These are phyloP conservation scores for Nymphaea colorata DNA, from an alignment of 164 flowering plant genomes.

Conservation along the genomic window DNA sequence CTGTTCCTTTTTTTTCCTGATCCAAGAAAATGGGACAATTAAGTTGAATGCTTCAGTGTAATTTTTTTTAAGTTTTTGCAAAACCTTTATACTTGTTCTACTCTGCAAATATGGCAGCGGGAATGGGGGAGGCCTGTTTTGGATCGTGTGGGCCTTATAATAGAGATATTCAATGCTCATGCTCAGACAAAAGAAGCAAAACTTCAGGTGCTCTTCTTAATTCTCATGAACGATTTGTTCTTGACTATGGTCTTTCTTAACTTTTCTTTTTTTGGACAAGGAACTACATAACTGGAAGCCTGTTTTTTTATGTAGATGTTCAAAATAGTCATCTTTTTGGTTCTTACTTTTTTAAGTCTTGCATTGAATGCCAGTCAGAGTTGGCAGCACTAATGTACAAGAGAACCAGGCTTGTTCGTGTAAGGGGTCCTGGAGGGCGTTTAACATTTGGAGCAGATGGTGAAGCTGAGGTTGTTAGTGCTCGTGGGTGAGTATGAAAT, in stretches of 20 bases:
- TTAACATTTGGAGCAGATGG: constrained; percentile 69
- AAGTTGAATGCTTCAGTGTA: no score
- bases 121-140: constrained; percentile 76
- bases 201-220: constrained; percentile 43
- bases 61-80: no score
- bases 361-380: constrained; percentile 45
- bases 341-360: no score
- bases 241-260: no score
- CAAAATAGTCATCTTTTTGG: no score
- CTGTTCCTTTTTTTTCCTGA: neutral
- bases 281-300: no score
- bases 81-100: no score
- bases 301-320: no score
- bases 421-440: constrained; percentile 65
- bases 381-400: constrained; percentile 87
- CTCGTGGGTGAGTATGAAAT: constrained; percentile 69
- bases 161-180: constrained; percentile 95
- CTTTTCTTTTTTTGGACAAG: no score
- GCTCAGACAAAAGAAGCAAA: constrained; percentile 91
- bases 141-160: constrained; percentile 92
- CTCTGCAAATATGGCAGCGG: constrained; percentile 25
- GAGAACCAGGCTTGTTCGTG: constrained; percentile 79
- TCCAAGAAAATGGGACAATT: no score
- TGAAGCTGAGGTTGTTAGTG: constrained; percentile 96
- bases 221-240: constrained; percentile 1